Base-by-base conservation (phyloP, 768 basidiomycete genomes). In the Harrya chromipes region DNA sequence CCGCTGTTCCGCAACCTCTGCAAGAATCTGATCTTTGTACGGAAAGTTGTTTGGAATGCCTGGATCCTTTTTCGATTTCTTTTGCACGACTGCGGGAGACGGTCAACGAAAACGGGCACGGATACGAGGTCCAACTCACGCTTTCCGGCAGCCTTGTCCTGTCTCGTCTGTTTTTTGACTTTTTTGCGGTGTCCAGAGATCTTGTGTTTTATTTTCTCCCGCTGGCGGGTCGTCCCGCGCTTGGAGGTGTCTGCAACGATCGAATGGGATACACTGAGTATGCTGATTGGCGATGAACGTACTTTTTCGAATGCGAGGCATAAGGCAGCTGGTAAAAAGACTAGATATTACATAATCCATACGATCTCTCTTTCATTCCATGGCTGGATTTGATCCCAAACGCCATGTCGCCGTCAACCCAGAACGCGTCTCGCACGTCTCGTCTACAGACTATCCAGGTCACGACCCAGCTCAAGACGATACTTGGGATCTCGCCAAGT, bases 31-130 rank as follows among this genome's bases (percentile, higher is more conserved):
- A 61, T 94, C 94, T 70, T 95, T 97, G 77, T 85, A 94, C 4
- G 91, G 93, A 71, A 93, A 93, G 51, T 83, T 84, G 69, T 88
- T 94, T 7, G 94, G 94, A 56, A 97, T 93, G 39, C 94, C 94
- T 26, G 89, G 91, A 67, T 97, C 94, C 67, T 91, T 94, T 54
- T 59, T 70, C 8, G 64, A 66, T 49, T 66, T 66, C 61, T 81
- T 78, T 53, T 84, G 81, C 24, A 49, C 44, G 43, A 20, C 58
- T 58, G 47, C 37, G 34, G 41, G 27, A 6, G 40, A 36, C 6
- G 45, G 50, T 51, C 37, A 54, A 43, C n/a, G 23, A 24, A 19
- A n/a, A 17, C n/a, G 35, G 19, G 8, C 17, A 40, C 4, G 3
- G 24, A 49, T 14, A 34, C 4, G 8, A 16, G 13, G 17, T 2